Percentiles rank a stretch among this genome's conserved stretches.
Conservation (phyloP, 352 stramenopile genomes). For the Phytophthora pisi region DNA sequence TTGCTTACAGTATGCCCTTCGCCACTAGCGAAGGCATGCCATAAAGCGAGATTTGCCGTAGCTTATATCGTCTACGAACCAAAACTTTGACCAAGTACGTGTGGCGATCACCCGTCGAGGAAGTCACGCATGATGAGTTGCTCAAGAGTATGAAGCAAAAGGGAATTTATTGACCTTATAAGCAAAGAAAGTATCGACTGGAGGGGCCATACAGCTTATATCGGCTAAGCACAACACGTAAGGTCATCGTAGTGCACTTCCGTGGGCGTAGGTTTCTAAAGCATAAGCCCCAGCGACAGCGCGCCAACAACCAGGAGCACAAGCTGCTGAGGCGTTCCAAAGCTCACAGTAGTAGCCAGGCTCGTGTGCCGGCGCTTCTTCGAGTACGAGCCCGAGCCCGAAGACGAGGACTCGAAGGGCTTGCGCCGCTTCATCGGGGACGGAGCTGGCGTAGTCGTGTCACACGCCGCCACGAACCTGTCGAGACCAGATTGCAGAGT, state of each 20-base stretch:
- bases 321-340: slow-evolving; percentile 30
- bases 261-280: background rate
- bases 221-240: background rate
- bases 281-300: slow-evolving; percentile 17
- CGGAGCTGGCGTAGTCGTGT: slow-evolving; percentile 38
- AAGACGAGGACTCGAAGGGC: slow-evolving; percentile 29
- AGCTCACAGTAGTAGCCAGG: slow-evolving; percentile 14
- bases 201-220: background rate
- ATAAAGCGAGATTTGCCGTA: too few relatives aligned
- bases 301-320: slow-evolving; percentile 18
- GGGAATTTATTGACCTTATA: slow-evolving; percentile 12
- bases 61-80: too few relatives aligned
- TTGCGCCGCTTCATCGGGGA: slow-evolving; percentile 56
- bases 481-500: slow-evolving; percentile 59
- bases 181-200: background rate
- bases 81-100: too few relatives aligned
- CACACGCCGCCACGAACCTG: slow-evolving; percentile 49
- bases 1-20: too few relatives aligned
- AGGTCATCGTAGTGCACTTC: background rate
- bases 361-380: slow-evolving; percentile 26
- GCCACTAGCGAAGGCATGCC: too few relatives aligned
- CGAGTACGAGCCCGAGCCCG: slow-evolving; percentile 22
- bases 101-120: too few relatives aligned
- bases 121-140: too few relatives aligned
- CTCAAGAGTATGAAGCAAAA: background rate